Conservation (phyloP, 2,329 filamentous ascomycete genomes). For the Aaosphaeria arxii region DNA sequence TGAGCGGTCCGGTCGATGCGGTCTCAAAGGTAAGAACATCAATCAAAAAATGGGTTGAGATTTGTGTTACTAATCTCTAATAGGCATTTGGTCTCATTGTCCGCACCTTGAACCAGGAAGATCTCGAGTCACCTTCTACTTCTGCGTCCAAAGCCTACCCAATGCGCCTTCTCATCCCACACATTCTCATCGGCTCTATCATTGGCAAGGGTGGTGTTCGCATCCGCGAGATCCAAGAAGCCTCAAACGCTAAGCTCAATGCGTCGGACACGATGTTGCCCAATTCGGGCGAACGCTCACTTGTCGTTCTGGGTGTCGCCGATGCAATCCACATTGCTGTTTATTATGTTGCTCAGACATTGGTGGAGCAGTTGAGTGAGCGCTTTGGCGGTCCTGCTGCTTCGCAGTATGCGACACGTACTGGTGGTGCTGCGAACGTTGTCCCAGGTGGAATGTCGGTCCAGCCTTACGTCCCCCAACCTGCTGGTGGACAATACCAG, state of each 20-base stretch:
- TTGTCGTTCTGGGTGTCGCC: constrained; percentile 95
- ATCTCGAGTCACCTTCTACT: constrained; percentile 80
- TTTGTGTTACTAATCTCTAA: constrained; percentile 7
- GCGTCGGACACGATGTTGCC: constrained; percentile 94
- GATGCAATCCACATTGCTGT: constrained; percentile 98
- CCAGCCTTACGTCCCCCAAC: constrained; percentile 94
- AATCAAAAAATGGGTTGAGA: neutral
- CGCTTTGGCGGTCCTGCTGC: constrained; percentile 93
- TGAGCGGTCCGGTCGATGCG: constrained; percentile 93
- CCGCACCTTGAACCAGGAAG: constrained; percentile 95
- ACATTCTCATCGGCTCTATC: constrained; percentile 96
- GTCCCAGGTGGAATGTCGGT: constrained; percentile 98
- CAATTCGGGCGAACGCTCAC: constrained; percentile 92
- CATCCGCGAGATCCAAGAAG: constrained; percentile 97
- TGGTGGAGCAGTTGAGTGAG: constrained; percentile 95
- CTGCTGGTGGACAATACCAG: constrained; percentile 87
- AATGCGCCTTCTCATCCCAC: constrained; percentile 88
- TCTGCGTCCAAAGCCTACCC: constrained; percentile 97
- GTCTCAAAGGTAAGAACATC: constrained; percentile 74
- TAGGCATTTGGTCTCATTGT: constrained; percentile 97
- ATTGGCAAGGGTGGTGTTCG: constrained; percentile 95
- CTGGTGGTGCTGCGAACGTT: constrained; percentile 86
- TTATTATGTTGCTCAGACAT: constrained; percentile 97
- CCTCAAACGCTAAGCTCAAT: constrained; percentile 92
- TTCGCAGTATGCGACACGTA: constrained; percentile 95